A percentile compares a stretch with the other conserved stretches of the same genome.
Conservation (phyloP, 2,329 filamentous ascomycete species). For the Aspergillus alliaceus region DNA sequence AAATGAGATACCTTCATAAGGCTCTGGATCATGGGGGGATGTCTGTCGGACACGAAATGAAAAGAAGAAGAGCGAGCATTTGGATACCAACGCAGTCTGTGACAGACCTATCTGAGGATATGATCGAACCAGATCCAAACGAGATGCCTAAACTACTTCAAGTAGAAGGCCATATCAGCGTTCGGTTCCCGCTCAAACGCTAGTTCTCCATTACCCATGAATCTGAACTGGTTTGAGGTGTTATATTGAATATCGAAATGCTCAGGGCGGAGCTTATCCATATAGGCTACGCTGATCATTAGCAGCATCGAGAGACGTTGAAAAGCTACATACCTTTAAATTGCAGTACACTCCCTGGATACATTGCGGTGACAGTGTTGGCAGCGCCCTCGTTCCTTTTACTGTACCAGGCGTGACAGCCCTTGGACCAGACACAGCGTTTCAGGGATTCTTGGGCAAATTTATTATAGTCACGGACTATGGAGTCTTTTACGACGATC, state of each 20-base stretch:
- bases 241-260: conserved; percentile 18
- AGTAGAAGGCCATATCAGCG: conserved; percentile 14
- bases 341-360: conserved; percentile 24
- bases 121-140: background rate
- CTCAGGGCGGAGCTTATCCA: conserved; percentile 16
- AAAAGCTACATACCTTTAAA: conserved; percentile 15
- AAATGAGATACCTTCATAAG: no score
- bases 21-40: no score
- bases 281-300: background rate
- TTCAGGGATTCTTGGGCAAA: conserved; percentile 23
- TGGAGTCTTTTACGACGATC: conserved; percentile 14
- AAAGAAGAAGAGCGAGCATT: background rate
- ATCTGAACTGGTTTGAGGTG: conserved; percentile 13
- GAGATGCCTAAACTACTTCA: background rate
- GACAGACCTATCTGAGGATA: no score
- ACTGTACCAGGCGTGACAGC: conserved; percentile 29
- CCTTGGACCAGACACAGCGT: conserved; percentile 25
- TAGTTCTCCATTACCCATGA: conserved; percentile 15
- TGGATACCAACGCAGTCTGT: no score
- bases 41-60: no score
- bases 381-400: conserved; percentile 9
- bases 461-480: conserved; percentile 20
- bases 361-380: conserved; percentile 23
- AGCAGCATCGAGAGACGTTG: no score
- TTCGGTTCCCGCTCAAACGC: conserved; percentile 9